Evolutionary conservation across 768 basidiomycete genomes (phyloP).

Genomic region (Suillus luteus): DNA sequence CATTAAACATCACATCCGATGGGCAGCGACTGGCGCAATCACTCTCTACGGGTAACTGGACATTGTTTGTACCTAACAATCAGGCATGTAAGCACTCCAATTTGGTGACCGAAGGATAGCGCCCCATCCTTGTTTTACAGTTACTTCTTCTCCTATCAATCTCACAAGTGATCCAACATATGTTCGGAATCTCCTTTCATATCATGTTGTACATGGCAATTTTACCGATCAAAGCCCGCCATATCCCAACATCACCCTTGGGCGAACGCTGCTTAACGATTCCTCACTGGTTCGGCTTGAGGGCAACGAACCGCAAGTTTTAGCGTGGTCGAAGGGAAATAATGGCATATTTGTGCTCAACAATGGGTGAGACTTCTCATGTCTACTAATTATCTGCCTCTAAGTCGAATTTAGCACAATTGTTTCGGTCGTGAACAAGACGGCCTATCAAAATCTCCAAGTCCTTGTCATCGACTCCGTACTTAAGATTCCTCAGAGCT

Average conservation of each 20-base stretch:
- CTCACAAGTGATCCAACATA: conserved; percentile 35
- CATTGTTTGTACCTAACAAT: conserved; percentile 61
- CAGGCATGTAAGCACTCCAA: conserved; percentile 46
- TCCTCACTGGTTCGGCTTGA: conserved; percentile 52
- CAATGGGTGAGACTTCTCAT: conserved; percentile 39
- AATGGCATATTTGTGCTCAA: conserved; percentile 51
- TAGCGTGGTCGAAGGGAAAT: conserved; percentile 44
- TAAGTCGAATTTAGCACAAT: conserved; percentile 25
- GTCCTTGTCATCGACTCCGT: conserved; percentile 54
- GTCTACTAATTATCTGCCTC: neutral
- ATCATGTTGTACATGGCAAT: conserved; percentile 58
- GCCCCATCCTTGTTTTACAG: conserved; percentile 8
- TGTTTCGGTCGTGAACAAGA: conserved; percentile 41
- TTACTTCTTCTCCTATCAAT: conserved; percentile 34
- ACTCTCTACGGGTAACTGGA: conserved; percentile 46
- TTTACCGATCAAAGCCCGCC: conserved; percentile 44
- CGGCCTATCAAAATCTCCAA: conserved; percentile 40
- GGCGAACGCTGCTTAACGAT: conserved; percentile 61
- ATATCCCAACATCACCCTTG: conserved; percentile 62
- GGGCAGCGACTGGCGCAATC: conserved; percentile 47
- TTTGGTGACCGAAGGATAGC: neutral
- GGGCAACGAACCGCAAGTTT: conserved; percentile 57
- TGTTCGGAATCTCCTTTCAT: conserved; percentile 53
- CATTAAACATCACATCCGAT: conserved; percentile 44
- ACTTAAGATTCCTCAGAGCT: conserved; percentile 51